phyloP scores from a whole-genome alignment of 148 eudicot genomes.

The Rhododendron molle region DNA sequence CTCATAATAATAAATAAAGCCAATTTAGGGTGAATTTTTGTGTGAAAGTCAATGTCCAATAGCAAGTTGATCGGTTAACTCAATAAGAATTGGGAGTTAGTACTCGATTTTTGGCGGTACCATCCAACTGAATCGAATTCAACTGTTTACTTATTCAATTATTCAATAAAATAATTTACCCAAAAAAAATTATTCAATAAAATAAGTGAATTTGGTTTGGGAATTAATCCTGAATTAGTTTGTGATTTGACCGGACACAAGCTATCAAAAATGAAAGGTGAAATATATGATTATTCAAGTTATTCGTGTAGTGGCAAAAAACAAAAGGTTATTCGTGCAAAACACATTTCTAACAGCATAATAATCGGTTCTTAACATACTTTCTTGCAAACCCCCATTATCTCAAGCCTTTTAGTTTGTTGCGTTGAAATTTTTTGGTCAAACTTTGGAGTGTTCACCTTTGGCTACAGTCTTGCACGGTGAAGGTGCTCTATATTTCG shows the following conservation, averaged over 20 bases:
- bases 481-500: too few relatives aligned
- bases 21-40: not conserved
- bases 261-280: not conserved
- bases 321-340: not conserved
- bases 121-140: not conserved
- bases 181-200: too few relatives aligned
- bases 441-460: too few relatives aligned
- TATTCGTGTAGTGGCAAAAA: not conserved
- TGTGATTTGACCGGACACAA: not conserved
- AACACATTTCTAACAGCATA: not conserved
- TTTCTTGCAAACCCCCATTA: not conserved
- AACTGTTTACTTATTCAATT: too few relatives aligned
- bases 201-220: not conserved
- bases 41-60: not conserved
- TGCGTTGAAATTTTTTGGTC: too few relatives aligned
- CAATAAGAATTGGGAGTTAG: not conserved
- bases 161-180: too few relatives aligned
- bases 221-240: not conserved
- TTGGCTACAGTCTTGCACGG: too few relatives aligned
- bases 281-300: not conserved
- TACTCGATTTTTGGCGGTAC: not conserved
- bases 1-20: not conserved
- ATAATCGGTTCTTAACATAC: not conserved
- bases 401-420: too few relatives aligned
- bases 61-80: not conserved